Percentiles rank a stretch among this genome's conserved stretches.
These are phyloP conservation scores for Diversispora epigaea DNA, from an alignment of 192 early-diverging fungal species.

Conservation along the genomic window DNA sequence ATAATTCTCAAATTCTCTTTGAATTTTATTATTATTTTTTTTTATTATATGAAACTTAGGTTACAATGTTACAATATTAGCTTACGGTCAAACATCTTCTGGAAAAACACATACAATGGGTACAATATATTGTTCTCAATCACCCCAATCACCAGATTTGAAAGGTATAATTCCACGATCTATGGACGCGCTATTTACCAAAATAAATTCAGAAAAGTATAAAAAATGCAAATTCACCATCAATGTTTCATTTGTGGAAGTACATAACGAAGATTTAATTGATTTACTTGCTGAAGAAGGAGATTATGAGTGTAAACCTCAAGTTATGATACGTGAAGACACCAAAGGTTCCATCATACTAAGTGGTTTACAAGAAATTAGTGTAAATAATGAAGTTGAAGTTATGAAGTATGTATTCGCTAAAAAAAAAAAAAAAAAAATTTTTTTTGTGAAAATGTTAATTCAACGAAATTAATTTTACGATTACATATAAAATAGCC, in stretches of 20 bases:
- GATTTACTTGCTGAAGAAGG: constrained; percentile 76
- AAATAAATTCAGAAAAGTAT: constrained; percentile 33
- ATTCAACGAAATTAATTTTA: constrained; percentile 14
- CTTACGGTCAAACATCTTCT: constrained; percentile 88
- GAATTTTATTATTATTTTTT: neutral
- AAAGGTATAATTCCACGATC: constrained; percentile 71
- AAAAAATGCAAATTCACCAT: constrained; percentile 44
- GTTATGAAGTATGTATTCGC: constrained; percentile 61
- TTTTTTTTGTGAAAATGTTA: neutral
- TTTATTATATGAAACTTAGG: constrained; percentile 45
- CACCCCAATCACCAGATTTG: constrained; percentile 44
- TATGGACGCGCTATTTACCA: constrained; percentile 60
- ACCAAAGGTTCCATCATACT: constrained; percentile 81
- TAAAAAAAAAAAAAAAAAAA: constrained; percentile 18
- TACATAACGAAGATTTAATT: constrained; percentile 95
- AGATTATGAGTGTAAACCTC: constrained; percentile 54
- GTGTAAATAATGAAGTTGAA: constrained; percentile 65
- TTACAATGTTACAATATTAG: constrained; percentile 92
- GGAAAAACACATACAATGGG: constrained; percentile 98
- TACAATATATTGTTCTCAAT: constrained; percentile 51
- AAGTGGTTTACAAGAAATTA: constrained; percentile 78
- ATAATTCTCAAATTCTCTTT: neutral
- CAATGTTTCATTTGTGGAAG: constrained; percentile 87
- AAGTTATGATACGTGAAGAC: constrained; percentile 79
- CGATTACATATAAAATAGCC: constrained; percentile 21